Conservation (phyloP, 2,329 filamentous ascomycete species). For the Camillea tinctor region DNA sequence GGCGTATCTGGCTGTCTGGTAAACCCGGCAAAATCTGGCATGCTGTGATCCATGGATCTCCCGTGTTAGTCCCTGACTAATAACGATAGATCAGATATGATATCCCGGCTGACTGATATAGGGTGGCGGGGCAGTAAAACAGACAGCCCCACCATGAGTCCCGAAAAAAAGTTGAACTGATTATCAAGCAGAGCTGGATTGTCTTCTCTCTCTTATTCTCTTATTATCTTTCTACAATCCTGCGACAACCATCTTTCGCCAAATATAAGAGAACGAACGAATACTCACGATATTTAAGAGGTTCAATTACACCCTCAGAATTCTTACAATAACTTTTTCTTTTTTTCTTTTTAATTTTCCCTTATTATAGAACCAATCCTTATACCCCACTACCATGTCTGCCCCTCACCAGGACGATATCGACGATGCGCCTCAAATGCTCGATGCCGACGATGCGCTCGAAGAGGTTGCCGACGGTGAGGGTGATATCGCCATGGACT, state of each 20-base stretch:
- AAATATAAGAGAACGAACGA: neutral
- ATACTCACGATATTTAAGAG: neutral
- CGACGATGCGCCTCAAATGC: constrained; percentile 66
- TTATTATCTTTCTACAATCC: too few species aligned
- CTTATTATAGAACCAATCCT: too few species aligned
- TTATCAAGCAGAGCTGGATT: constrained; percentile 23
- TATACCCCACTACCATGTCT: too few species aligned
- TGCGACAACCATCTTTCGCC: constrained; percentile 5
- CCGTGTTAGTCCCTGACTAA: neutral
- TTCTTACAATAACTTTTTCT: neutral
- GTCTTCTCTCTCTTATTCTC: too few species aligned
- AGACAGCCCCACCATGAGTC: constrained; percentile 23
- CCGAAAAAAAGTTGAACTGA: constrained; percentile 20
- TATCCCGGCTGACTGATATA: neutral
- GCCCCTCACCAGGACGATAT: constrained; percentile 39
- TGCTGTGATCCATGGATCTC: too few species aligned
- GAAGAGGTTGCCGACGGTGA: constrained; percentile 63
- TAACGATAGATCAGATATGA: neutral
- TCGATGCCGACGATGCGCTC: constrained; percentile 73
- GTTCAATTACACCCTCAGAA: neutral
- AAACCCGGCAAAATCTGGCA: too few species aligned
- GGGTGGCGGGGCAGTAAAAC: constrained; percentile 7
- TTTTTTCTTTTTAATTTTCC: too few species aligned
- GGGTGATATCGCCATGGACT: constrained; percentile 80
- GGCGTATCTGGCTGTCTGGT: too few species aligned